These are phyloP conservation scores for Pythium rishiriense DNA, from an alignment of 352 stramenopile species.

Conservation along the genomic window DNA sequence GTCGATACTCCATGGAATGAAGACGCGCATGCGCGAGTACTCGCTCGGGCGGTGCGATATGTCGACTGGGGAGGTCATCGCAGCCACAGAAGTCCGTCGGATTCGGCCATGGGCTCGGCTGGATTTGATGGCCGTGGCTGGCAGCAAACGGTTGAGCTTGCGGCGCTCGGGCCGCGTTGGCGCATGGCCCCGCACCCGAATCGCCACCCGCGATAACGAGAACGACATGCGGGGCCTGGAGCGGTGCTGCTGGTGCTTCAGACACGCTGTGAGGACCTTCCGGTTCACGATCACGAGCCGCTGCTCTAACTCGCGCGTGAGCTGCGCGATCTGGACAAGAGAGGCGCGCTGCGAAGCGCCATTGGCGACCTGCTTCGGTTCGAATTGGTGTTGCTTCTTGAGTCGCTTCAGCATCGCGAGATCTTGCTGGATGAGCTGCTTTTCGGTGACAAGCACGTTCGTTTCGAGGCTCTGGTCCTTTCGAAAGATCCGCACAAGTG, in stretches of 20 bases:
- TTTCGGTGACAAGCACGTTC: constrained; percentile 56
- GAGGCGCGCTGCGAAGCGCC: constrained; percentile 34
- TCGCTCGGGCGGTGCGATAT: constrained; percentile 6
- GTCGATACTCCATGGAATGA: constrained; percentile 75
- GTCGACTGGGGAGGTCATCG: not conserved
- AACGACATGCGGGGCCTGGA: constrained; percentile 18
- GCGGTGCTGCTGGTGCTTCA: constrained; percentile 42
- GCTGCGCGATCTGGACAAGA: constrained; percentile 50
- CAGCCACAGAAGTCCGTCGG: not conserved
- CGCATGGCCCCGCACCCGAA: constrained; percentile 51
- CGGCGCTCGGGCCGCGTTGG: constrained; percentile 42
- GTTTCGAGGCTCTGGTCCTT: constrained; percentile 47
- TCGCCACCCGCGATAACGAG: constrained; percentile 34
- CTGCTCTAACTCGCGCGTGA: constrained; percentile 42
- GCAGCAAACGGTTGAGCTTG: constrained; percentile 28
- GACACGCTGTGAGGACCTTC: constrained; percentile 53
- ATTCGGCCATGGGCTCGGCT: not conserved
- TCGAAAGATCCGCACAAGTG: constrained; percentile 59
- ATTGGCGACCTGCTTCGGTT: not conserved
- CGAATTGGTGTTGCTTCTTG: constrained; percentile 7
- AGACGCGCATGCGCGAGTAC: constrained; percentile 61
- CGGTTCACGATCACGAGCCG: constrained; percentile 63
- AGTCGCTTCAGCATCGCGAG: constrained; percentile 27
- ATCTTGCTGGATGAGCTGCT: constrained; percentile 59
- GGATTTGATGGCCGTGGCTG: not conserved